Percentiles rank a stretch among this genome's conserved stretches.
Evolutionary conservation across 2,329 filamentous ascomycete species (phyloP).

Genomic region (Gliomastix tumulicola): DNA sequence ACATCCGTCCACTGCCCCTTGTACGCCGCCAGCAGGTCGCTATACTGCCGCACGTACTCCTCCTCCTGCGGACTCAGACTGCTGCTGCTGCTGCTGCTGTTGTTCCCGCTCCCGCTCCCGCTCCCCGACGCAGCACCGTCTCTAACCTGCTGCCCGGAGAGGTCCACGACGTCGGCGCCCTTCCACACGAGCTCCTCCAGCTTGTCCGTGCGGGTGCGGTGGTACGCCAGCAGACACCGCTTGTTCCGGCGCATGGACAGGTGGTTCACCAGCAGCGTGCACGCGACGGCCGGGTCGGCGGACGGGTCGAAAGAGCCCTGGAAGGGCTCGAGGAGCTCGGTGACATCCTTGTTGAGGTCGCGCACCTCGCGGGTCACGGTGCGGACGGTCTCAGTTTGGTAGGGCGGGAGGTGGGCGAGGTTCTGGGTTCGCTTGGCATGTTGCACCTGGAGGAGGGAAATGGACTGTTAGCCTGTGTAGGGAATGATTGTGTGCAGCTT

Average conservation of each 20-base stretch:
- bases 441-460: conserved; percentile 65
- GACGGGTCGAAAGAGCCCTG: conserved; percentile 80
- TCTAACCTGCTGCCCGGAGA: conserved; percentile 48
- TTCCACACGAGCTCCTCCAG: conserved; percentile 92
- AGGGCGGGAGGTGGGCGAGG: conserved; percentile 78
- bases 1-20: conserved; percentile 99
- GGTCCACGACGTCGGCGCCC: conserved; percentile 75
- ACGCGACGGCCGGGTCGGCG: conserved; percentile 75
- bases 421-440: conserved; percentile 93
- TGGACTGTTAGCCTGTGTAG: no score
- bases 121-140: conserved; percentile 25
- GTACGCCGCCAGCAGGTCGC: conserved; percentile 87
- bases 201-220: conserved; percentile 83
- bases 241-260: conserved; percentile 95
- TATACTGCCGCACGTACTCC: conserved; percentile 89
- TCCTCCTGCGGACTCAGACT: conserved; percentile 93
- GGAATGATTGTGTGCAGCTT: no score
- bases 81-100: conserved; percentile 44
- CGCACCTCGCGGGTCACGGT: conserved; percentile 85
- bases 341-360: conserved; percentile 83
- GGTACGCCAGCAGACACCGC: conserved; percentile 89
- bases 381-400: conserved; percentile 87
- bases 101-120: not conserved
- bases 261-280: conserved; percentile 86
- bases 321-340: conserved; percentile 72